Evolutionary conservation across 2,329 filamentous ascomycete species (phyloP), one percentile per base, ranked within the genome.

Genomic region (Leptodontidium sp.): DNA sequence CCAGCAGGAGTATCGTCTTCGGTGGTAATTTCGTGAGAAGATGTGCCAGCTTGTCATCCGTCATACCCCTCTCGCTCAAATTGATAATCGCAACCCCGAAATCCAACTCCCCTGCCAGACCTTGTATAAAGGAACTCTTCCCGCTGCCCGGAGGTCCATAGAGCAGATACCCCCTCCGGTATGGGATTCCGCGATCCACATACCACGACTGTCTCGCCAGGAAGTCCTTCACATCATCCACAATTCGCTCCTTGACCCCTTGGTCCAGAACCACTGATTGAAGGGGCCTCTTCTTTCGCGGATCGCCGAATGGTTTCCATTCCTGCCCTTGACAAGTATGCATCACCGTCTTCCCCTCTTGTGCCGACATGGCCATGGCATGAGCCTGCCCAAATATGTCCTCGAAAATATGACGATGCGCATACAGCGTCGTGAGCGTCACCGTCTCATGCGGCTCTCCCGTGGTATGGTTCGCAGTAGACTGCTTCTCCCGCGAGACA

Each of bases 391-490:
- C 86, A 76, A 99, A 98, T 15, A 99, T 88, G 26, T 93, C 89
- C 78, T 97, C 93, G 76, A 99, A 98, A 15, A 98, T 88, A 75
- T 95, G 88, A 2, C 94, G 91, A 74, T 97, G 91, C 59, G 93
- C 87, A 84, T 97, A 98, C 14, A 99, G 85, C 0, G 96, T 95
- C 2, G 95, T 98, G 69, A 99, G 83, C 68, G 93, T 96, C 61
- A 99, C 87, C 0, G 94, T 97, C 82, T 99, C 96, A 83, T 97
- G 97, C 0, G 96, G 96, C 74, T 93, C 91, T 67, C 95, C 96
- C 32, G 91, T 94, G 61, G 89, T 89, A 76, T 91, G 87, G 76
- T 95, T 93, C 0, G 93, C 90, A 66, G 94, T 96, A 47, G 86
- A 87, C 78, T 97, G 93, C 73, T 97, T 93, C 79, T 97, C 91